phyloP scores from a whole-genome alignment of 352 stramenopile genomes.

The Thalassiosira sp. region DNA sequence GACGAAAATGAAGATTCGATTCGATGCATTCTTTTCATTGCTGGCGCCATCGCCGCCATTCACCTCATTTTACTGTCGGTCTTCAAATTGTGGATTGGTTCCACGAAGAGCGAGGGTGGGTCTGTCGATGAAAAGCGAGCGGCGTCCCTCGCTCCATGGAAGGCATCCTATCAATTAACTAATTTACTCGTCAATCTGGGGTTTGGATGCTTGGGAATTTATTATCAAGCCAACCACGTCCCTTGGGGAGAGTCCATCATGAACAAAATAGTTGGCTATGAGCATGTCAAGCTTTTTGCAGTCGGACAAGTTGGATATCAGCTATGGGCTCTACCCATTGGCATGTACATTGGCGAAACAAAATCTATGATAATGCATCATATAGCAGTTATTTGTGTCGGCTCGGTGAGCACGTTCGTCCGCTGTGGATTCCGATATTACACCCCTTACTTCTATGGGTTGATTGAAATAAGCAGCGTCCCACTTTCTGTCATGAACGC shows the following conservation, averaged over 20 bases:
- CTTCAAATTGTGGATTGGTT: slow-evolving; percentile 20
- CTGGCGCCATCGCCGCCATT: slow-evolving; percentile 25
- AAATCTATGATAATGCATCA: slow-evolving; percentile 61
- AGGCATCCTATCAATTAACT: slow-evolving; percentile 63
- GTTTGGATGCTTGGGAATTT: slow-evolving; percentile 56
- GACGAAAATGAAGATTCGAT: slow-evolving; percentile 35
- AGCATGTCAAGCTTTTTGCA: slow-evolving; percentile 33
- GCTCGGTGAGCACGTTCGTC: slow-evolving; percentile 27
- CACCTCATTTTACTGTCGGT: slow-evolving; percentile 26
- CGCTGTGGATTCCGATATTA: slow-evolving; percentile 51
- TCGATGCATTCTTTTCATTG: slow-evolving; percentile 24
- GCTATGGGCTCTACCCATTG: slow-evolving; percentile 46
- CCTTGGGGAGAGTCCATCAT: slow-evolving; percentile 16
- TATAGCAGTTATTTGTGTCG: slow-evolving; percentile 43
- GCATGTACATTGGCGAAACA: slow-evolving; percentile 40
- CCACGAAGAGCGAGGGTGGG: neutral
- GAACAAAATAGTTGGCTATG: slow-evolving; percentile 39
- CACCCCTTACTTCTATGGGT: slow-evolving; percentile 52
- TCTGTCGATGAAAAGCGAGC: neutral
- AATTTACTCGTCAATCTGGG: slow-evolving; percentile 62
- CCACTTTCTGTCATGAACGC: slow-evolving; percentile 59
- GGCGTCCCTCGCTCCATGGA: slow-evolving; percentile 23
- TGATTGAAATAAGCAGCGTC: slow-evolving; percentile 58
- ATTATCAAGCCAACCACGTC: slow-evolving; percentile 41
- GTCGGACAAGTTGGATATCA: slow-evolving; percentile 48